phyloP scores from a whole-genome alignment of 768 basidiomycete genomes.

The Boletus subcaerulescens region DNA sequence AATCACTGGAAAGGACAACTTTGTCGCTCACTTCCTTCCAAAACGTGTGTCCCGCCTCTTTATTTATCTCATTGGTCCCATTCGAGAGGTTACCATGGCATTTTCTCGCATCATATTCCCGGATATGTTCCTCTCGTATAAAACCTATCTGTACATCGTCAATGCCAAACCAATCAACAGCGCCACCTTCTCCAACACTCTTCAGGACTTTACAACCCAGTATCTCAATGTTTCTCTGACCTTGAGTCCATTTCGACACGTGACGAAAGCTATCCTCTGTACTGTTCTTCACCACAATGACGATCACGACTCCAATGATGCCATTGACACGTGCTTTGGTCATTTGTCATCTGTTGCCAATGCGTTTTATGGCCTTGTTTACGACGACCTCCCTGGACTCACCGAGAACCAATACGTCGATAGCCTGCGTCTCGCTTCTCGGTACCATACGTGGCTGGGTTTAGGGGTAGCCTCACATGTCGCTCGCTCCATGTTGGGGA shows the following conservation, averaged over 20 bases:
- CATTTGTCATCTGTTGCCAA: background rate
- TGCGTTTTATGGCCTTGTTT: background rate
- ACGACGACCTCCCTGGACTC: background rate
- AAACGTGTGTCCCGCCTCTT: background rate
- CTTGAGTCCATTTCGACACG: background rate
- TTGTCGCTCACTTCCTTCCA: background rate
- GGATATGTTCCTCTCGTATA: no score
- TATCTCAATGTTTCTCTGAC: background rate
- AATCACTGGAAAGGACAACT: background rate
- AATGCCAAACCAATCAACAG: no score
- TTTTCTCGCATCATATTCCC: background rate
- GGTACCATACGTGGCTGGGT: background rate
- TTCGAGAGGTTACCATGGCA: background rate
- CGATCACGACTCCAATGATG: background rate
- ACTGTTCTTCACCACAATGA: background rate
- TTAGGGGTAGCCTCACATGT: background rate
- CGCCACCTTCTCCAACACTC: no score
- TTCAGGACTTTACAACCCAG: no score
- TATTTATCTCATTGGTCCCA: constrained; percentile 1
- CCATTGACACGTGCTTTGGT: background rate
- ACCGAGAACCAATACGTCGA: background rate
- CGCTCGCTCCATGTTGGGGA: no score
- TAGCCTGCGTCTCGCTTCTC: background rate
- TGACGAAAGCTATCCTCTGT: background rate
- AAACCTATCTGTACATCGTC: no score